Evolutionary conservation across 768 basidiomycete species (phyloP).

Genomic region (Boletus insuetus): DNA sequence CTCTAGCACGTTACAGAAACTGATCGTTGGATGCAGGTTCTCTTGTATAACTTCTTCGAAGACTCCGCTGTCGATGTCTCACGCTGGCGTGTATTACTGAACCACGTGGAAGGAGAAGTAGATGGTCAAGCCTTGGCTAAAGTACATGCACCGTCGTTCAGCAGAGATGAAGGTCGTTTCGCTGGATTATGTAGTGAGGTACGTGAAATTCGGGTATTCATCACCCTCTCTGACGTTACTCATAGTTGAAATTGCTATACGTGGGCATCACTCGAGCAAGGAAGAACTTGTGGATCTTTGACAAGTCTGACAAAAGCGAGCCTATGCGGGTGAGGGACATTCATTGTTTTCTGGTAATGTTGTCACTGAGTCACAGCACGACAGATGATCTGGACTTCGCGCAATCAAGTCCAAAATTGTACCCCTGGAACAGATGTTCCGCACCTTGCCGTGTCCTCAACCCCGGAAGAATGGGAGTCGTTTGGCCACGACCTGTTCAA

Average conservation of each 20-base stretch:
- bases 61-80: slow-evolving; percentile 51
- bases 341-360: not conserved
- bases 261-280: slow-evolving; percentile 70
- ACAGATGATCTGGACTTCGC: slow-evolving; percentile 52
- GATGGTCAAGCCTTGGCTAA: slow-evolving; percentile 8
- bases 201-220: slow-evolving; percentile 2
- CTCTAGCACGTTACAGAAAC: not conserved
- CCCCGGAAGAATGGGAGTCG: slow-evolving; percentile 44
- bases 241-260: slow-evolving; percentile 63
- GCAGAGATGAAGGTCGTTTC: slow-evolving; percentile 43
- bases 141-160: slow-evolving; percentile 44
- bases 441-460: slow-evolving; percentile 53
- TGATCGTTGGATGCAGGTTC: slow-evolving; percentile 43
- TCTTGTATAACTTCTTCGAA: slow-evolving; percentile 73
- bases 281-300: slow-evolving; percentile 69
- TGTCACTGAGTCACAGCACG: not conserved
- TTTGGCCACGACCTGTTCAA: slow-evolving; percentile 41
- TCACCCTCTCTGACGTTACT: not conserved
- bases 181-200: slow-evolving; percentile 61
- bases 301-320: slow-evolving; percentile 53
- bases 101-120: slow-evolving; percentile 32
- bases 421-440: slow-evolving; percentile 49
- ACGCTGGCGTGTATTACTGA: slow-evolving; percentile 62
- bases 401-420: slow-evolving; percentile 46
- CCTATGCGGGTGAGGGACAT: slow-evolving; percentile 48